Evolutionary conservation across 345 rosid genomes (phyloP), one percentile per base, ranked within the genome.

Genomic region (Pistacia integerrima): DNA sequence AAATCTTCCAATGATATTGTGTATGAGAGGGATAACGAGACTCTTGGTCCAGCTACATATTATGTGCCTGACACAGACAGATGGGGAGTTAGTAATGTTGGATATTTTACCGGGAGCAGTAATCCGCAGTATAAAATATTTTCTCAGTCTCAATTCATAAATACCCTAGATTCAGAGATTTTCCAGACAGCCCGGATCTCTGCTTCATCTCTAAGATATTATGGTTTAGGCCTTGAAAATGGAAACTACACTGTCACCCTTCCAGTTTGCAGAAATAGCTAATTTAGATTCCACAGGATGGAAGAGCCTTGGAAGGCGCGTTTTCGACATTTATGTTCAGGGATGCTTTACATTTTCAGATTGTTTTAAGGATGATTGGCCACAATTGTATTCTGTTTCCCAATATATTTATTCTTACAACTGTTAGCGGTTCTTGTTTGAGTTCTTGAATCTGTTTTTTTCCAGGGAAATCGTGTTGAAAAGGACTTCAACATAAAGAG

Each of bases 161-260:
- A 69, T 44, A 89, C 88, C 36, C 65, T 67, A 30, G 86, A 81
- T 41, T 3, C 87, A 0, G 85, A 78, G 74, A 71, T 87, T 72
- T 85, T 85, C 67, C 89, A 83, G 80, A 82, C 97, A 28, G 89
- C 93, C 0, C 82, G 92, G 69, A 44, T 87, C 62, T 90, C 98
- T 68, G 87, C 93, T 74, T 86, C 93, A 5, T 90, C 98, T 11
- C 68, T 93, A 64, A 86, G 93, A 81, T 91, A 91, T 82, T 93
- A 88, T 38, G 97, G 97, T 8, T 76, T 93, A 80, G 97, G 98
- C 57, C 94, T 93, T 25, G 76, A 93, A 85, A 91, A 91, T 87
- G 98, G 94, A 16, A 87, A 88, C 84, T 93, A 93, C 78, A 89
- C 74, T 60, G 85, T 89, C 48, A 72, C 48, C 54, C 87, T 89